Evolutionary conservation across 163 green algal genomes (phyloP).

Genomic region (Scenedesmus sp.): DNA sequence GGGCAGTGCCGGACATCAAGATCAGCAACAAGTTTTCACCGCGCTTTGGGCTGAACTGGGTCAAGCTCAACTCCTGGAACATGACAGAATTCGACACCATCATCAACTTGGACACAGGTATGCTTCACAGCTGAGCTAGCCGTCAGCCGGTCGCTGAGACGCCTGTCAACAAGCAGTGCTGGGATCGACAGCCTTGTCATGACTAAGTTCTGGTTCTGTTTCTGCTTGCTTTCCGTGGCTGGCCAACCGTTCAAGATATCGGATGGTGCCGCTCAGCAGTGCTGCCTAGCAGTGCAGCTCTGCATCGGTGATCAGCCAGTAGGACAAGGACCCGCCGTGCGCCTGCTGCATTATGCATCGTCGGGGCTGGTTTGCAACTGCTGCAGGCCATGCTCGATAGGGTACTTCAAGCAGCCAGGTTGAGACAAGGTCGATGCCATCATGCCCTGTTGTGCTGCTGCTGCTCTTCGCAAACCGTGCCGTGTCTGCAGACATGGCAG

Average conservation of each 20-base stretch:
- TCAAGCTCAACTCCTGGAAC: constrained; percentile 15
- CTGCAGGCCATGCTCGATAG: too few species aligned
- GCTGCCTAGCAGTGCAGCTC: neutral
- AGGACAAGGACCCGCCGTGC: too few species aligned
- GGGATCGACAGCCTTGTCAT: neutral
- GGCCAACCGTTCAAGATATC: neutral
- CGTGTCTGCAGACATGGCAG: neutral
- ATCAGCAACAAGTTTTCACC: neutral
- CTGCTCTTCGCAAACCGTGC: neutral
- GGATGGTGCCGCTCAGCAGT: neutral
- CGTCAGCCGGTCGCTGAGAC: too few species aligned
- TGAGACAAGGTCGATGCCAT: too few species aligned
- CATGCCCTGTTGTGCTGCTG: neutral
- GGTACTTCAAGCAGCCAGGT: too few species aligned
- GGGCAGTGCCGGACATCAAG: neutral
- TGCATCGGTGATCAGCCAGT: neutral
- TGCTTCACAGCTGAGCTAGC: neutral
- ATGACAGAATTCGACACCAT: constrained; percentile 5
- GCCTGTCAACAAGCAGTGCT: neutral
- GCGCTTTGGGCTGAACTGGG: constrained; percentile 27
- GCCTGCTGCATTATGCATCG: neutral
- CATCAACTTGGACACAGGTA: constrained; percentile 16
- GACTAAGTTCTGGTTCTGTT: too few species aligned
- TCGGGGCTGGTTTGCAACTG: too few species aligned
- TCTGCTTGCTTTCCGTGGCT: neutral